Conservation (phyloP, 441 rosid species). For the Croton setiger region DNA sequence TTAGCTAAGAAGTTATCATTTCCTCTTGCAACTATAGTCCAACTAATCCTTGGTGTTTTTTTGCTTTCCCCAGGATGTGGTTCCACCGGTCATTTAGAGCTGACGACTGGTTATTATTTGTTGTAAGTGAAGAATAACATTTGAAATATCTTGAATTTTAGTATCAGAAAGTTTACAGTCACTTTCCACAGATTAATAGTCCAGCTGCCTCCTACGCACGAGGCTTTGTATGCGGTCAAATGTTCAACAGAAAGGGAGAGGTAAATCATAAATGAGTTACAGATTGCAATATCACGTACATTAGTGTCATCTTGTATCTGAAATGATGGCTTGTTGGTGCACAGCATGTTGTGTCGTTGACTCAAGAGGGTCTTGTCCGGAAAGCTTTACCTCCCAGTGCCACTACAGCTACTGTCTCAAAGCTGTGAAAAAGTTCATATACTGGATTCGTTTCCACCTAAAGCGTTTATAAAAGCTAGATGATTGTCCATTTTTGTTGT, state of each 20-base stretch:
- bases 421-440: conserved; percentile 43
- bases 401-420: conserved; percentile 39
- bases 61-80: conserved; percentile 64
- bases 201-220: conserved; percentile 61
- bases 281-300: background rate
- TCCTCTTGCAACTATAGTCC: background rate
- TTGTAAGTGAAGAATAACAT: conserved; percentile 36
- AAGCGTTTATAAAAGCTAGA: background rate
- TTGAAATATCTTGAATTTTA: background rate
- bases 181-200: conserved; percentile 45
- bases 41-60: conserved; percentile 4
- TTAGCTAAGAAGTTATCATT: background rate
- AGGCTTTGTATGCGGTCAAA: conserved; percentile 70
- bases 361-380: conserved; percentile 82
- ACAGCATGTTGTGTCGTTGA: conserved; percentile 75
- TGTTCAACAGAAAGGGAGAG: conserved; percentile 84
- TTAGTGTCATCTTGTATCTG: background rate
- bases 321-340: conserved; percentile 11
- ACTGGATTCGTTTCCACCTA: background rate
- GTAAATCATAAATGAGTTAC: conserved; percentile 31
- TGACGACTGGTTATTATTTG: conserved; percentile 90
- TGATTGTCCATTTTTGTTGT: background rate
- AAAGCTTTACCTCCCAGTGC: conserved; percentile 35
- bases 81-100: conserved; percentile 82
- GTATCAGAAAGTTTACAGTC: conserved; percentile 4